Evolutionary conservation across 805 yeast species (phyloP), one percentile per base, ranked within the genome.

Genomic region (Kodamaea nitidulidarum): DNA sequence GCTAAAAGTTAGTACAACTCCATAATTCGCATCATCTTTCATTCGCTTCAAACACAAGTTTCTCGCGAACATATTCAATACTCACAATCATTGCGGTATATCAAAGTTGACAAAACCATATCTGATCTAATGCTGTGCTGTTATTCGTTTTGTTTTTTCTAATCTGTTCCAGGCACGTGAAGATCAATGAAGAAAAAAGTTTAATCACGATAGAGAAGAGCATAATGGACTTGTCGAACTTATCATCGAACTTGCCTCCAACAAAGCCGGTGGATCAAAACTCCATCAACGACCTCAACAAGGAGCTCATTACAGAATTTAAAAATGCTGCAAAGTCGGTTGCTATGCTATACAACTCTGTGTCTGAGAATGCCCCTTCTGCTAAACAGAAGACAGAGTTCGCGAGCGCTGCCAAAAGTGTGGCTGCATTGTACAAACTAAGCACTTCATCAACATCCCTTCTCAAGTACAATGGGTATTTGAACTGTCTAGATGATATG

Each of bases 291-390:
- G 73, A 70, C 20, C 60, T 80, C 33, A 75, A 71, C 43, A 62
- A 59, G 31, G 83, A 81, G 33, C 64, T 83, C 20, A 70, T 79
- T 0, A 59, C 64, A n/a, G 83, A 81, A 52, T 83, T 82, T 61
- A 81, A 78, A 55, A 70, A 69, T 40, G 88, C 88, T 5, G 88
- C 88, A 18, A 74, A 80, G 40, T 73, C 84, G 5, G 84, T 82
- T 18, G 82, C 88, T 11, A 73, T 63, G n/a, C 50, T 69, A 10
- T 67, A 66, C 45, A 64, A 63, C 46, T 45, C 54, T n/a, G 38
- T 39, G 10, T 40, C 51, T 7, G 46, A 42, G 9, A 42, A 32
- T 21, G 35, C 35, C 10, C 36, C 49, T 4, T 36, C 46, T 7
- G 18, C 40, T 15, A 35, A 35, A 16, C 49, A 46, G 16, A 60